Conservation (phyloP, 73 alveolate genomes). For the Urostyla sp. region DNA sequence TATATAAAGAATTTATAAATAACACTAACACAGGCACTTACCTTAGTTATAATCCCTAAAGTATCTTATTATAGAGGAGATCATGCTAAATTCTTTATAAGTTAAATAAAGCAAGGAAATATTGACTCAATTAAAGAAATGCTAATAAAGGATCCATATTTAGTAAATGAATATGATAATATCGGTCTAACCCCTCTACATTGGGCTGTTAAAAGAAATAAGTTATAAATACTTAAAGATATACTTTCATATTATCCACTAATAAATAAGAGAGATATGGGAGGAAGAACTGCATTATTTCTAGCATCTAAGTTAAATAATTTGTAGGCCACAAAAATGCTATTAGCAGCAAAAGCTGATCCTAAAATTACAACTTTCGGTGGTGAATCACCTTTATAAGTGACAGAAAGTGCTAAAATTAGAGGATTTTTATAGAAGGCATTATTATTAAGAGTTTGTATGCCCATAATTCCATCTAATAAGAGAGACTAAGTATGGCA, state of each 20-base stretch:
- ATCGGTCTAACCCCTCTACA: slow-evolving; percentile 53
- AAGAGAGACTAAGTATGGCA: slow-evolving; percentile 32
- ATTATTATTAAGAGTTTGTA: background rate
- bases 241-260: background rate
- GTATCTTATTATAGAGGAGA: slow-evolving; percentile 4
- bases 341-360: slow-evolving; percentile 65
- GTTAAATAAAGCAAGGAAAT: slow-evolving; percentile 9
- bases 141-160: slow-evolving; percentile 6
- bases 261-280: slow-evolving; percentile 53
- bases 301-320: slow-evolving; percentile 55
- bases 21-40: background rate
- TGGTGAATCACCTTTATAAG: slow-evolving; percentile 24
- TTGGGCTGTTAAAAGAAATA: slow-evolving; percentile 61
- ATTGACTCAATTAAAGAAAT: background rate
- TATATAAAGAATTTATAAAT: background rate
- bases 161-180: slow-evolving; percentile 31
- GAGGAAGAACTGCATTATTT: slow-evolving; percentile 65
- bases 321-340: slow-evolving; percentile 22
- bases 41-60: background rate
- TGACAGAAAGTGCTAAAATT: background rate
- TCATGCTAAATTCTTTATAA: background rate
- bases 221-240: background rate
- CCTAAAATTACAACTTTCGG: slow-evolving; percentile 39
- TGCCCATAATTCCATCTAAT: slow-evolving; percentile 5
- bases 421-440: slow-evolving; percentile 18